Evolutionary conservation across 768 basidiomycete species (phyloP), one percentile per base, ranked within the genome.

Genomic region (Tephrocybe sp.): DNA sequence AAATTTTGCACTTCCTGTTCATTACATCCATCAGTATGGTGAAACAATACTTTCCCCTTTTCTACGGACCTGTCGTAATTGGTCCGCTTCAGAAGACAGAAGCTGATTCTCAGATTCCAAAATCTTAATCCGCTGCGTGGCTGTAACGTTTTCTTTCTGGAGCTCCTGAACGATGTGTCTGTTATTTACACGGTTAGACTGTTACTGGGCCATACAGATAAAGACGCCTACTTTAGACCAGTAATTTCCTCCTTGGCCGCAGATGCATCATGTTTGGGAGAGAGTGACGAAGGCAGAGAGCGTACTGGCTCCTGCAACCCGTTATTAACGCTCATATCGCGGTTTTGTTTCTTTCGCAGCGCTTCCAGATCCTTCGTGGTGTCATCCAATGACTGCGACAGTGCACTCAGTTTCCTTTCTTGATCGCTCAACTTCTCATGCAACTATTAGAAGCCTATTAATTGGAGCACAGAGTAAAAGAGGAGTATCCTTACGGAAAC

Each of bases 111-210:
- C 91, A 10, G 84, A 79, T 63, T 85, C 83, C 36, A 94, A 63
- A n/a, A 84, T 62, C 58, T 86, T 83, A 62, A 82, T 82, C 52
- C 78, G 78, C 52, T 90, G 86, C 6, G 76, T 66, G 1, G 78
- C 63, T 21, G 75, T 69, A 2, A 80, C 61, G 57, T 82, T 89
- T 67, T 97, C 94, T 58, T 88, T 86, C 61, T 90, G 88, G 33
- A 97, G 73, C 57, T 93, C 88, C 61, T 91, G 86, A 18, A 97
- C 82, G 58, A 97, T 91, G 59, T 91, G 86, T 67, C 89, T 91
- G 52, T 1, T 15, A 45, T 7, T 16, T 30, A 8, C 6, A 16
- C n/a, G n/a, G n/a, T n/a, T n/a, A n/a, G n/a, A n/a, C n/a, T n/a
- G 22, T 19, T 5, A 47, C 47, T 16, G 42, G 44, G n/a, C 22